Base-by-base conservation (phyloP, 371 early-diverging fungal species). In the Entomophthora muscae region DNA sequence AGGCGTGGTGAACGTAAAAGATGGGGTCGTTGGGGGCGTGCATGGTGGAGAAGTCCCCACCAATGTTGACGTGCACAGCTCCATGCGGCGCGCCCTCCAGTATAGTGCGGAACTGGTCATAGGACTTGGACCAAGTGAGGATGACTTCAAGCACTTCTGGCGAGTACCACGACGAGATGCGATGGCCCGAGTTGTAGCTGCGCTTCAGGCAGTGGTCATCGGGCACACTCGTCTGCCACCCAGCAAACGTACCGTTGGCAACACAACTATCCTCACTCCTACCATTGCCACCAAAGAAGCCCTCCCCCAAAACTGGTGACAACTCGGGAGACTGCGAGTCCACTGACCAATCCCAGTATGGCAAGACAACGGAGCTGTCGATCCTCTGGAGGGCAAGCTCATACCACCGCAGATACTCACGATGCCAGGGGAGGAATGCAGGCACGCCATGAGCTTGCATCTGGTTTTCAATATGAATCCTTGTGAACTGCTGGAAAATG, bases 281-380 rank as follows among this genome's bases (percentile, higher is more conserved):
- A 3, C 71, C 71, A 52, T 65, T 68, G 13, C 67, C 67, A 56
- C 73, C 72, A 29, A 69, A 64, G 24, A 28, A 52, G 1, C 42
- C 21, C 21, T 30, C 27, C 21, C 13, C 26, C 26, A 69, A 65
- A 22, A 73, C 42, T 12, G 53, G 52, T 3, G 66, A 57, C n/a
- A 23, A 24, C 28, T 53, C 64, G 24, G 67, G 68, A 30, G 55
- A 23, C 57, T 67, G 70, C 1, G 70, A 68, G 60, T 73, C 69
- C n/a, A 66, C 51, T 1, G 61, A 53, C 78, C 78, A 79, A 59
- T 82, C 73, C 83, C 80, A 80, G 65, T 73, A 82, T 21, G 83
- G 79, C 21, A 80, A 66, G 2, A 62, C 57, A 21, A 80, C 68
- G 13, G 53, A 30, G 1, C 73, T 65, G 65, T 79, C 73, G 31